Base-by-base conservation (phyloP, 148 eudicot genomes). In the Heliosperma pusillum region DNA sequence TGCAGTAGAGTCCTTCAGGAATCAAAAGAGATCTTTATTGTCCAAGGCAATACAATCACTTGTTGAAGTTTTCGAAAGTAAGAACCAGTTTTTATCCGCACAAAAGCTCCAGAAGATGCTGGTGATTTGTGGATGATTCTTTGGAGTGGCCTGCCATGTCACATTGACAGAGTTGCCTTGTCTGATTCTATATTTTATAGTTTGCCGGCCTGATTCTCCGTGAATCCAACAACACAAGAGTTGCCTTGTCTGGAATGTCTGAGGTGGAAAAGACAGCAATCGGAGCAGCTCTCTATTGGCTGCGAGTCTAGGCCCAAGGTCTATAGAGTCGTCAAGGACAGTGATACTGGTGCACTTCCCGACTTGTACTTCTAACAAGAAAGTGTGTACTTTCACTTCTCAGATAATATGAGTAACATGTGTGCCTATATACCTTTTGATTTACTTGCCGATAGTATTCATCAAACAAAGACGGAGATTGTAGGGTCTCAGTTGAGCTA, bases 11-110 rank as follows among this genome's bases (percentile, higher is more conserved):
- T 81, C 77, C 50, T 79, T 76, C 15, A 72, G 60, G 73, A 69
- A 77, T 67, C 89, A 85, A 74, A 93, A 90, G 85, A 84, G 71
- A 77, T 81, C 75, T 26, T 80, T 89, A 44, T 82, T 93, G 75
- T 80, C 62, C 62, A 81, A 70, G 60, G 92, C 97, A 66, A 77
- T 89, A 66, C 57, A 61, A 40, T 87, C 97, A 45, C 86, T 93
- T 17, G 72, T 83, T 72, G 76, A 87, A 71, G 89, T 91, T 36
- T 89, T 81, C 72, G 87, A 87, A 75, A 74, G 80, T 83, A 76
- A 81, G 75, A 86, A 89, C 69, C 88, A 84, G 66, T 80, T 74
- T 42, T 58, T 70, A n/a, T 71, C 71, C n/a, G 76, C 67, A 26
- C 27, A 76, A 26, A 80, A 80, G 66, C 76, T 80, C 75, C 76